Conservation (phyloP, 768 basidiomycete species). For the Kwoniella europaea region DNA sequence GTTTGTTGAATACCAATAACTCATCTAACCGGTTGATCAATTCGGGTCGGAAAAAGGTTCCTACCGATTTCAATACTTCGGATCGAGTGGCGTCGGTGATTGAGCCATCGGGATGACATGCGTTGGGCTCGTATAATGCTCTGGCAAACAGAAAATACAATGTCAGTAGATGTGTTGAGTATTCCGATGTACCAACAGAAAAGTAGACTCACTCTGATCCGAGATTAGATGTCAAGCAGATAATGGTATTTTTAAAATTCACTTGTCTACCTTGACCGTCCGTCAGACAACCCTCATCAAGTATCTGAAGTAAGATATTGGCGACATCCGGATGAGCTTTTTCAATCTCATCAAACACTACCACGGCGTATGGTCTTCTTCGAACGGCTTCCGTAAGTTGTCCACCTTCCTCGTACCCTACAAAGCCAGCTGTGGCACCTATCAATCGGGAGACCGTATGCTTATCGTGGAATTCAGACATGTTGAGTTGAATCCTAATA, state of each 20-base stretch:
- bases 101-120: constrained; percentile 68
- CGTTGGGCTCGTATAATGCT: constrained; percentile 68
- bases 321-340: constrained; percentile 92
- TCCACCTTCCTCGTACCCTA: constrained; percentile 81
- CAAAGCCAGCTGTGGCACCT: constrained; percentile 90
- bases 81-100: constrained; percentile 68
- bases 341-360: constrained; percentile 77
- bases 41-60: constrained; percentile 85
- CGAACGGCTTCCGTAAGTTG: constrained; percentile 93
- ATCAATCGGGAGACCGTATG: constrained; percentile 89
- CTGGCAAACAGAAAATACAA: constrained; percentile 3
- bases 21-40: constrained; percentile 82
- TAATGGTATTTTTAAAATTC: constrained; percentile 94
- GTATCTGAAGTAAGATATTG: constrained; percentile 86
- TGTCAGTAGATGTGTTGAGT: no score
- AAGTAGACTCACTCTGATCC: constrained; percentile 60
- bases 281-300: constrained; percentile 86
- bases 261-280: constrained; percentile 91
- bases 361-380: constrained; percentile 83
- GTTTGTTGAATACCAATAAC: constrained; percentile 77
- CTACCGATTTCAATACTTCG: constrained; percentile 74
- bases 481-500: constrained; percentile 82
- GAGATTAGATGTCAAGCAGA: constrained; percentile 86
- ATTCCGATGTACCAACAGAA: no score
- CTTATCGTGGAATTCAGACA: constrained; percentile 95